Percentiles rank a stretch among this genome's conserved stretches.
Conservation (phyloP, 208 protist genomes). For the Crithidia acanthocephali region DNA sequence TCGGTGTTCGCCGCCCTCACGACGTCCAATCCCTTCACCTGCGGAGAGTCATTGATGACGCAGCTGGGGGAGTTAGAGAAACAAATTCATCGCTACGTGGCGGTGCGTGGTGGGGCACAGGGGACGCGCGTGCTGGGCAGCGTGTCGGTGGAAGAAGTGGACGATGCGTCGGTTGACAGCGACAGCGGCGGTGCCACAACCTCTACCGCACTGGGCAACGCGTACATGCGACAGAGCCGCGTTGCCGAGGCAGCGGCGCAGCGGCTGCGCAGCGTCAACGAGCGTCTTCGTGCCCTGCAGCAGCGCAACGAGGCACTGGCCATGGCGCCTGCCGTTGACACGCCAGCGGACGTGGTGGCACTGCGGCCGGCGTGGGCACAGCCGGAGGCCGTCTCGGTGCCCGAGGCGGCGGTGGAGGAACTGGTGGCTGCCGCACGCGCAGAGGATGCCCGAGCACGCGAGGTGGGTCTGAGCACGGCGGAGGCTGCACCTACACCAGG, state of each 20-base stretch:
- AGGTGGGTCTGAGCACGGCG: background rate
- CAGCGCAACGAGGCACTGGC: conserved; percentile 20
- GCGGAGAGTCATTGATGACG: conserved; percentile 16
- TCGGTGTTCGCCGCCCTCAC: conserved; percentile 16
- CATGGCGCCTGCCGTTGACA: conserved; percentile 18
- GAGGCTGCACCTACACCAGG: background rate
- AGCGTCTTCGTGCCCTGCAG: conserved; percentile 31
- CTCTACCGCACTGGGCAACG: conserved; percentile 39
- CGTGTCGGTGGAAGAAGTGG: background rate
- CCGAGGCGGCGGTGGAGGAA: conserved; percentile 36
- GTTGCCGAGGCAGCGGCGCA: conserved; percentile 11
- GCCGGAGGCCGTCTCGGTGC: background rate
- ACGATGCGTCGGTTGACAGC: background rate
- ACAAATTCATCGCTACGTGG: conserved; percentile 15
- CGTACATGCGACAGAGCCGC: conserved; percentile 48
- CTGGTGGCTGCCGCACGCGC: conserved; percentile 48
- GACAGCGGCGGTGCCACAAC: background rate
- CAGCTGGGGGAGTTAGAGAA: conserved; percentile 18
- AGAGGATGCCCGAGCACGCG: conserved; percentile 42
- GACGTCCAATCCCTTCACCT: conserved; percentile 39
- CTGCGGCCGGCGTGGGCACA: conserved; percentile 31
- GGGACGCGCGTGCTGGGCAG: background rate
- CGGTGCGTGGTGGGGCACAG: conserved; percentile 1
- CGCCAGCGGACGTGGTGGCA: conserved; percentile 6
- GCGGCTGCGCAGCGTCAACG: conserved; percentile 47